Base-by-base conservation (phyloP, 2,329 filamentous ascomycete species). In the Exophiala alcalophila region DNA sequence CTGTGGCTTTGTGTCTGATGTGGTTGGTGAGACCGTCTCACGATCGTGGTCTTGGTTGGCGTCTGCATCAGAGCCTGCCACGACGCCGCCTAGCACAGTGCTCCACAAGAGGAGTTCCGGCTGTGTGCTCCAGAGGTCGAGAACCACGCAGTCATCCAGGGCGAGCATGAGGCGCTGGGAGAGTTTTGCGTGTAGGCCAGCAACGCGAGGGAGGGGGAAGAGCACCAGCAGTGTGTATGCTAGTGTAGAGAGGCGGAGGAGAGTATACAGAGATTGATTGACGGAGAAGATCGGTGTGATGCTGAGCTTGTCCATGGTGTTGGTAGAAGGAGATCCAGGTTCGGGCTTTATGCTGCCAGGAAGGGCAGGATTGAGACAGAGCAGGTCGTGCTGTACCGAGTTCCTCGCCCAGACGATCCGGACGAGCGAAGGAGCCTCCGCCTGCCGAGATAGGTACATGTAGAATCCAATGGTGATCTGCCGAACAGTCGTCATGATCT, bases 141-240 rank as follows among this genome's bases (percentile, higher is more conserved):
- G 40, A 1, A 55, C 35, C 5, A 46, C 49, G 3, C 56, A 51
- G 14, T 56, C 42, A 6, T 53, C 30, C 5, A 68, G 51, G 5
- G 57, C 42, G 3, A 43, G 36, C n/a, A 56, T 54, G 5, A 66
- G 44, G 26, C 57, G 48, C 4, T 42, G 40, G 2, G 60, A 55
- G 2, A 68, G 52, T 11, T 41, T 46, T 1, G 44, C 39, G 4
- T 66, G 58, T 0, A 64, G 62, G 1, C 59, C 58, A 15, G 60
- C 63, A 21, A 61, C 60, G 4, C 57, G 56, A 3, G 65, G 64
- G 0, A 67, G 53, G 7, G 65, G 65, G 45, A 66, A 65, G 31
- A 67, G 51, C 5, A 67, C 59, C 5, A 64, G 57, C 19, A 65
- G 60, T 30, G 59, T 57, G 46, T 62, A 67, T 16, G 65, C 56